Evolutionary conservation across 2,329 filamentous ascomycete genomes (phyloP).

Genomic region (Dactylellina parvicollis): DNA sequence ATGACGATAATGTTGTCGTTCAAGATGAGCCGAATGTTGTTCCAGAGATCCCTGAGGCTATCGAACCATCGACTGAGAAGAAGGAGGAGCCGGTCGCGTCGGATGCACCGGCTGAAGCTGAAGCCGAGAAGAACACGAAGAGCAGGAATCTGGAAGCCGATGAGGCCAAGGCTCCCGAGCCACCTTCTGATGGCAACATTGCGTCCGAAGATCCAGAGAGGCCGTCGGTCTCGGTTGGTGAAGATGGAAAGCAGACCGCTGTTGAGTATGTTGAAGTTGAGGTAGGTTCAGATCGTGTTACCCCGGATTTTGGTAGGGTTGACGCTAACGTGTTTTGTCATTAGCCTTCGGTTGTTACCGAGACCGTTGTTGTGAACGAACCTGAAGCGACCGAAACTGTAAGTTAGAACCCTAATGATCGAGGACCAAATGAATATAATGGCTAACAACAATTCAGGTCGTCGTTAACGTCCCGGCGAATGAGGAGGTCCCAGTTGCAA

Average conservation of each 20-base stretch:
- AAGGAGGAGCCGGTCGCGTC: slow-evolving; percentile 1
- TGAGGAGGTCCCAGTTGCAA: not conserved
- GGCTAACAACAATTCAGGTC: slow-evolving; percentile 19
- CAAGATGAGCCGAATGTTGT: slow-evolving; percentile 16
- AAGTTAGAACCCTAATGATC: slow-evolving; percentile 4
- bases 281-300: slow-evolving; percentile 12
- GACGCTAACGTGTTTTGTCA: not conserved
- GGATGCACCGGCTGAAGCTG: slow-evolving; percentile 20
- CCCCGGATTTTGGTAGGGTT: not conserved
- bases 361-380: slow-evolving; percentile 24
- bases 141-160: slow-evolving; percentile 39
- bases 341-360: slow-evolving; percentile 7
- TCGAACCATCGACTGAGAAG: slow-evolving; percentile 37
- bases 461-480: not conserved
- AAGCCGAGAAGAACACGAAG: slow-evolving; percentile 44
- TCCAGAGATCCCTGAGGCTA: slow-evolving; percentile 45
- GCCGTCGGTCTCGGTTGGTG: slow-evolving; percentile 9
- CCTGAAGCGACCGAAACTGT: slow-evolving; percentile 29
- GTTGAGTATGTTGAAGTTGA: slow-evolving; percentile 25
- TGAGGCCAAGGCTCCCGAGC: slow-evolving; percentile 16
- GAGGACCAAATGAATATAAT: not conserved
- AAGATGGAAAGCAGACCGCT: slow-evolving; percentile 9
- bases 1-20: slow-evolving; percentile 45
- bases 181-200: slow-evolving; percentile 29
- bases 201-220: slow-evolving; percentile 12